A percentile compares a stretch with the other conserved stretches of the same genome.
phyloP scores from a whole-genome alignment of 805 yeast species.

The Zygoascus biomembranicola region DNA sequence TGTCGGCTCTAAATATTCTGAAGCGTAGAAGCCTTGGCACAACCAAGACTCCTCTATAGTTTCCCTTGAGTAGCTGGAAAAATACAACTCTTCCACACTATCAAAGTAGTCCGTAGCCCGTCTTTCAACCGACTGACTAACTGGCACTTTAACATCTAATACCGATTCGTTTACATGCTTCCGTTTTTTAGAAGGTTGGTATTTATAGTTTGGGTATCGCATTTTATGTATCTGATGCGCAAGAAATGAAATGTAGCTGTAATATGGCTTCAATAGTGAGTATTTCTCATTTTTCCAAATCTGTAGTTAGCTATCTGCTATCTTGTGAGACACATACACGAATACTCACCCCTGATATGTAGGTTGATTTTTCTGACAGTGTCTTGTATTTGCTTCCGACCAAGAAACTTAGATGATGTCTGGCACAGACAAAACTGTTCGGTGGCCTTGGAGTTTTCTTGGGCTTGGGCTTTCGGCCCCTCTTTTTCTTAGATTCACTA shows the following conservation, averaged over 20 bases:
- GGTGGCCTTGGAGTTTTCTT: constrained; percentile 1
- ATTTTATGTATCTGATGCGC: neutral
- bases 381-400: neutral
- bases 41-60: no score
- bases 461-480: neutral
- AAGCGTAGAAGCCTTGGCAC: no score
- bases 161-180: neutral
- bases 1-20: no score
- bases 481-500: neutral
- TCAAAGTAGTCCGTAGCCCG: no score
- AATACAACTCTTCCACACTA: no score
- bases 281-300: neutral
- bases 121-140: no score
- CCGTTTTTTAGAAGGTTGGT: neutral
- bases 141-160: neutral
- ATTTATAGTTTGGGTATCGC: neutral
- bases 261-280: neutral
- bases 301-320: neutral
- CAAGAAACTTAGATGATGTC: neutral
- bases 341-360: neutral
- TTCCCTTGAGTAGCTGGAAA: no score
- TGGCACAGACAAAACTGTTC: constrained; percentile 4
- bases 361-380: neutral
- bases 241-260: constrained; percentile 1
- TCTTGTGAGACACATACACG: neutral